phyloP scores from a whole-genome alignment of 169 alveolate species.

The Plasmodium adleri region DNA sequence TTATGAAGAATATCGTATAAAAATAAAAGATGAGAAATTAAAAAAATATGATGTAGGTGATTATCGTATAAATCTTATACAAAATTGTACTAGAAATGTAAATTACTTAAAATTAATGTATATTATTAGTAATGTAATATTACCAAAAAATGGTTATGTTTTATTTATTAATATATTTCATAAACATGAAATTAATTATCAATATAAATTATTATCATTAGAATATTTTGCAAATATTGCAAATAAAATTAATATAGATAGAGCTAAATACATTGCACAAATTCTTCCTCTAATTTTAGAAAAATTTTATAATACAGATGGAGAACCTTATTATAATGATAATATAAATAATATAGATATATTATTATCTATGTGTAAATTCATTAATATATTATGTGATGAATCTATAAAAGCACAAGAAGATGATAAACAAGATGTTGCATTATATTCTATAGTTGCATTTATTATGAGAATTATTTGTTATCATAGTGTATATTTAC shows the following conservation, averaged over 20 bases:
- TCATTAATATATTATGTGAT: constrained; percentile 70
- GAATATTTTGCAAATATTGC: constrained; percentile 74
- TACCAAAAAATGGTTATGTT: constrained; percentile 72
- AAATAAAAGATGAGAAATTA: constrained; percentile 49
- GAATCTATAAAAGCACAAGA: constrained; percentile 67
- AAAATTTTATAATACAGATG: constrained; percentile 65
- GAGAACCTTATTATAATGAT: constrained; percentile 73
- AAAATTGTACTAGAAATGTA: constrained; percentile 65
- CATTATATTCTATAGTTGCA: constrained; percentile 74
- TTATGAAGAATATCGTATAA: constrained; percentile 36
- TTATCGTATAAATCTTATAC: constrained; percentile 23
- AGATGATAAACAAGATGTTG: constrained; percentile 75
- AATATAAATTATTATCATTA: constrained; percentile 52
- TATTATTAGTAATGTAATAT: constrained; percentile 38
- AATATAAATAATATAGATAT: constrained; percentile 47
- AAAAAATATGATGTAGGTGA: constrained; percentile 24
- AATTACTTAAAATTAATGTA: constrained; percentile 64
- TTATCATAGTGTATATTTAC: constrained; percentile 48
- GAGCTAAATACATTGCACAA: constrained; percentile 77
- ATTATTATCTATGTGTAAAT: constrained; percentile 59
- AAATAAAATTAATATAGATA: constrained; percentile 41
- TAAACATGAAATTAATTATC: constrained; percentile 45
- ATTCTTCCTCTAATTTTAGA: constrained; percentile 62
- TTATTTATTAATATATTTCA: constrained; percentile 64
- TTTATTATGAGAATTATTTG: constrained; percentile 66